Conservation (phyloP, 208 protist species). For the Angomonas deanei region DNA sequence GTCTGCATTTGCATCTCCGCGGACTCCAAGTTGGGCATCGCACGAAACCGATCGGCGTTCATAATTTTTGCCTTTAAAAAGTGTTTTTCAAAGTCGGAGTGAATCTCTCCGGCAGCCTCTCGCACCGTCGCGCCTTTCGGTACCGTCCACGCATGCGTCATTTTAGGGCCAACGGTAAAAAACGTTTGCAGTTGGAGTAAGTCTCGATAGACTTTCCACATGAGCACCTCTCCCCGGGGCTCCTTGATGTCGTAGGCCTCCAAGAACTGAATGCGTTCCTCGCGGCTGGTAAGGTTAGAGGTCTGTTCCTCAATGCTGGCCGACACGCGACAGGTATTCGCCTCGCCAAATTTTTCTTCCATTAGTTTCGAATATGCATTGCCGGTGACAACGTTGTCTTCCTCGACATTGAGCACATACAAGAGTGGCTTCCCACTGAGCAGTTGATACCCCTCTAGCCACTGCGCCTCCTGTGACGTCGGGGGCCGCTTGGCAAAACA, state of each 20-base stretch:
- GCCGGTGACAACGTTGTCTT: constrained; percentile 37
- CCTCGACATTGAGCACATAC: constrained; percentile 85
- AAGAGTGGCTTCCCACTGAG: constrained; percentile 81
- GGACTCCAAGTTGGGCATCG: constrained; percentile 50
- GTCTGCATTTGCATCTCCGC: constrained; percentile 74
- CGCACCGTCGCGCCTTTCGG: constrained; percentile 37
- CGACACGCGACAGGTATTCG: constrained; percentile 59
- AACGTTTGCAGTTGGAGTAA: constrained; percentile 74
- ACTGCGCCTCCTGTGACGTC: constrained; percentile 24
- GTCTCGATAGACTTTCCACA: constrained; percentile 41
- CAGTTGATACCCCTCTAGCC: constrained; percentile 52
- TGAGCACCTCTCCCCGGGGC: constrained; percentile 61
- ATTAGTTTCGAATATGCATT: constrained; percentile 50
- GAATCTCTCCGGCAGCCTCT: constrained; percentile 76
- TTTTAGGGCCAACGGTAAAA: constrained; percentile 84
- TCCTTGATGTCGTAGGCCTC: constrained; percentile 68
- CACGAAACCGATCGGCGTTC: constrained; percentile 48
- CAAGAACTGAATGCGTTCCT: constrained; percentile 74
- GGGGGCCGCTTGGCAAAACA: neutral
- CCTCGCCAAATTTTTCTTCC: constrained; percentile 46
- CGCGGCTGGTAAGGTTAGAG: constrained; percentile 43
- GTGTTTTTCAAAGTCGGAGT: constrained; percentile 78
- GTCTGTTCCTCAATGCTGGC: constrained; percentile 81
- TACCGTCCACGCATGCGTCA: constrained; percentile 74
- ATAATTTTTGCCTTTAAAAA: constrained; percentile 71